Percentiles rank a stretch among this genome's conserved stretches.
Conservation (phyloP, 2,329 filamentous ascomycete genomes). For the Colletotrichum magnum region DNA sequence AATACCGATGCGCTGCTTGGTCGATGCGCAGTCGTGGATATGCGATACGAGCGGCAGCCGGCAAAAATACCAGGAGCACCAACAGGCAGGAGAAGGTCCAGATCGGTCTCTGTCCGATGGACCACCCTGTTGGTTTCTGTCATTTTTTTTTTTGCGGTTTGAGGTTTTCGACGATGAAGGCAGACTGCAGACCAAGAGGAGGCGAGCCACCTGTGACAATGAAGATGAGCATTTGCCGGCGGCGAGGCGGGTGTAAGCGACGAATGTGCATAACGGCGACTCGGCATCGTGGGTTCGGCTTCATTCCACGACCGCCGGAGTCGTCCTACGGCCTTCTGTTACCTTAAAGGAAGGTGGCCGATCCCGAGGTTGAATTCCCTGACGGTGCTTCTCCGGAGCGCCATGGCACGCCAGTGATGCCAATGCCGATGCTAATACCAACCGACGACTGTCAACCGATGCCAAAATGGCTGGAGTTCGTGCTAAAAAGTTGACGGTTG, state of each 20-base stretch:
- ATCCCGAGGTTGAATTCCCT: background rate
- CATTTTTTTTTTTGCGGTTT: background rate
- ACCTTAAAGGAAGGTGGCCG: no score
- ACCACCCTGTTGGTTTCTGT: constrained; percentile 10
- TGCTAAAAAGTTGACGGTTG: constrained; percentile 17
- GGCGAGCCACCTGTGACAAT: constrained; percentile 3
- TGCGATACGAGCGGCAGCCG: constrained; percentile 39
- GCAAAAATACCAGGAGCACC: constrained; percentile 9
- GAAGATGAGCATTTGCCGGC: constrained; percentile 25
- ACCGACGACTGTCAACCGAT: no score
- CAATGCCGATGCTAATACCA: no score
- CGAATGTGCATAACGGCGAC: constrained; percentile 6
- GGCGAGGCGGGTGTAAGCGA: constrained; percentile 9
- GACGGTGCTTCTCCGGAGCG: constrained; percentile 24
- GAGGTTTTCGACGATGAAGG: constrained; percentile 32
- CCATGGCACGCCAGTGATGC: background rate
- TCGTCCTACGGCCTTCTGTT: no score
- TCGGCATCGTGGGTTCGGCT: constrained; percentile 4
- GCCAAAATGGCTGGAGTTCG: constrained; percentile 22
- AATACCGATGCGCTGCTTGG: constrained; percentile 34
- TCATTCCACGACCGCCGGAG: background rate
- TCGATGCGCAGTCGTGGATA: constrained; percentile 11
- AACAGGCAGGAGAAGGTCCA: constrained; percentile 24
- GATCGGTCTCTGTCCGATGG: constrained; percentile 39
- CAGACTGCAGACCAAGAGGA: constrained; percentile 5